Evolutionary conservation across 2,329 filamentous ascomycete genomes (phyloP).

Genomic region (Penicillium sp.): DNA sequence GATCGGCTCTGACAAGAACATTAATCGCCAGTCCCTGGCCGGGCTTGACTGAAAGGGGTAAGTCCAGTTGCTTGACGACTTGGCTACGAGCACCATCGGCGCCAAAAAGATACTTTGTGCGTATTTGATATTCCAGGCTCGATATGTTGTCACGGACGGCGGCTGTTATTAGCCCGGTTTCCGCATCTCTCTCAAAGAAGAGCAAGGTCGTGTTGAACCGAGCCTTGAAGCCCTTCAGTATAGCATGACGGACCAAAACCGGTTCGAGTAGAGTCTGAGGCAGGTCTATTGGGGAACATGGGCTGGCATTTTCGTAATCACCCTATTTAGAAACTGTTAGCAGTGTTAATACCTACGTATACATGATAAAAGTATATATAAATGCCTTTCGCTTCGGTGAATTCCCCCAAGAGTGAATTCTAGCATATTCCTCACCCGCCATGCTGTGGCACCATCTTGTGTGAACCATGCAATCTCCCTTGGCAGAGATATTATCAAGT

Average conservation of each 20-base stretch:
- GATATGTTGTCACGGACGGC: conserved; percentile 37
- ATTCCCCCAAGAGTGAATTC: conserved; percentile 51
- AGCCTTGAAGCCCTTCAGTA: conserved; percentile 47
- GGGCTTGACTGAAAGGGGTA: conserved; percentile 45
- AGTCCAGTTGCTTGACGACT: conserved; percentile 44
- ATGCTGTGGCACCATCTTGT: conserved; percentile 50
- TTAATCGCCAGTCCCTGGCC: conserved; percentile 44
- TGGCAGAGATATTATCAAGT: conserved; percentile 35
- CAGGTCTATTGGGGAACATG: conserved; percentile 42
- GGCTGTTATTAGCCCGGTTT: conserved; percentile 23
- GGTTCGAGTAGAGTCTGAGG: conserved; percentile 50
- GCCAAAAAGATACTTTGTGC: conserved; percentile 57
- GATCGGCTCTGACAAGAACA: conserved; percentile 34
- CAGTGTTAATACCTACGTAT: too few relatives aligned
- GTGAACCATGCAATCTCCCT: conserved; percentile 45
- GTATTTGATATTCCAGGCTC: conserved; percentile 41
- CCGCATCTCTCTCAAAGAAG: conserved; percentile 26
- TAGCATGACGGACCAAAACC: conserved; percentile 42
- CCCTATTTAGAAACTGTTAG: conserved; percentile 26
- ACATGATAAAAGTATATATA: too few relatives aligned
- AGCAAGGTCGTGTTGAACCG: conserved; percentile 43
- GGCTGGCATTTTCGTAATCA: conserved; percentile 42
- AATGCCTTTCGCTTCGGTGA: conserved; percentile 44
- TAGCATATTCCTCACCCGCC: conserved; percentile 51
- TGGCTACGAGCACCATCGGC: conserved; percentile 52